Evolutionary conservation across 768 basidiomycete genomes (phyloP), one percentile per base, ranked within the genome.

Genomic region (Boletellus emodensis): DNA sequence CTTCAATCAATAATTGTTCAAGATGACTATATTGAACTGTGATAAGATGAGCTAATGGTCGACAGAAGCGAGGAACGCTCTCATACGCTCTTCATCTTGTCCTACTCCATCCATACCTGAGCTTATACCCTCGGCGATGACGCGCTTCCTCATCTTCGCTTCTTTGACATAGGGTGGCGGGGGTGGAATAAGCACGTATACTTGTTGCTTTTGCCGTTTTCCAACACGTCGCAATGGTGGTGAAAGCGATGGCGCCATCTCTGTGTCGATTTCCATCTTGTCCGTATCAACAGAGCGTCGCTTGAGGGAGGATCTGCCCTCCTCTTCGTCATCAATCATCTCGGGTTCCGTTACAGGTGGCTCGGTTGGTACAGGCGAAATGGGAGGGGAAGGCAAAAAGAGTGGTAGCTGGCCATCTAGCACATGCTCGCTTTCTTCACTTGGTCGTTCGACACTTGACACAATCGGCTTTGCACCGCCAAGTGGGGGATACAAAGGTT

Each of bases 381-480:
- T 52, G 1, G 71, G 64, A 6, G 73, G 73, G 36, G 77, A 80
- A 34, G 79, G 79, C 26, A 80, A 56, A 55, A 81, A 81, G 40
- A 80, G 64, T 26, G 79, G 79, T 13, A 72, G 54, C 43, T 61
- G 67, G 9, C 61, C 62, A 44, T 50, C 54, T 22, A 37, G 22
- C 14, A 11, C 28, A 15, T 38, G 50, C 14, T 45, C 54, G 30
- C 39, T 59, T 38, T 51, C 48, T 50, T 58, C 59, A 22, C 18
- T 51, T 39, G 56, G 52, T 22, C 39, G 41, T 7, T 52, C 52
- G 24, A 54, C 46, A 41, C 36, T 49, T 41, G 50, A 33, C 24
- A 36, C 40, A 32, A 42, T 48, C 8, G 45, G 36, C 35, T 51
- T 51, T n/a, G 15, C 26, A 22, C 14, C 26, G 14, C 26, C 46